Evolutionary conservation across 306 rosid species (phyloP), one percentile per base, ranked within the genome.

Genomic region (Vicia sativa): DNA sequence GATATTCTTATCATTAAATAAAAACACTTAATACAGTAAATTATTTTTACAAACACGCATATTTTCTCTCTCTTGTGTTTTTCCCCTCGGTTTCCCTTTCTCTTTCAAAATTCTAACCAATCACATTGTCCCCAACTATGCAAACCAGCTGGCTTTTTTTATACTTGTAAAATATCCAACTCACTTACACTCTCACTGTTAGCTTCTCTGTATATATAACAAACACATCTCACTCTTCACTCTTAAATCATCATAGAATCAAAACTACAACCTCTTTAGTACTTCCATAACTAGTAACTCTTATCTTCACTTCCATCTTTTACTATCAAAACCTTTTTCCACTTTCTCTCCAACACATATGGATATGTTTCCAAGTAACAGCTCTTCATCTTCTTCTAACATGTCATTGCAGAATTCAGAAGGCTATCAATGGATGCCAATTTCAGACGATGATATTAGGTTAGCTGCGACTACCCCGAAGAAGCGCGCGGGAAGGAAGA

Each of bases 361-460:
- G 37, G 37, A 31, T 31, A 87, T 87, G 96, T 75, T 67, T 6
- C 13, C 62, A 6, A 72, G 58, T 6, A 31, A 31, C 10, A 45
- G 49, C 7, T 68, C 74, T 9, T 31, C 6, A 1, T 31, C 37
- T 31, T 31, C 37, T 7, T 31, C 37, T 31, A 6, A 29, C 35
- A 31, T 7, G 7, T 31, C 37, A 31, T 31, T 31, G 9, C 37
- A 31, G 37, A 31, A 31, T 31, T 13, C 80, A 0, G 82, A 74
- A 0, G 9, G 26, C 48, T 28, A 55, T 26, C 43, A 5, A 1
- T 28, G 44, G 4, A 5, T 23, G 37, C 13, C 28, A 13, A 46
- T 86, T 11, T 84, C 87, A 4, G 84, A 84, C 7, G 84, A 84
- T 62, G 93, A 83, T 75, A 21, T 89, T 6, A 0, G 64, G 18